Percentiles rank a stretch among this genome's conserved stretches.
These are phyloP conservation scores for Omphalotus guepiniiformis DNA, from an alignment of 768 basidiomycete species.

Conservation along the genomic window DNA sequence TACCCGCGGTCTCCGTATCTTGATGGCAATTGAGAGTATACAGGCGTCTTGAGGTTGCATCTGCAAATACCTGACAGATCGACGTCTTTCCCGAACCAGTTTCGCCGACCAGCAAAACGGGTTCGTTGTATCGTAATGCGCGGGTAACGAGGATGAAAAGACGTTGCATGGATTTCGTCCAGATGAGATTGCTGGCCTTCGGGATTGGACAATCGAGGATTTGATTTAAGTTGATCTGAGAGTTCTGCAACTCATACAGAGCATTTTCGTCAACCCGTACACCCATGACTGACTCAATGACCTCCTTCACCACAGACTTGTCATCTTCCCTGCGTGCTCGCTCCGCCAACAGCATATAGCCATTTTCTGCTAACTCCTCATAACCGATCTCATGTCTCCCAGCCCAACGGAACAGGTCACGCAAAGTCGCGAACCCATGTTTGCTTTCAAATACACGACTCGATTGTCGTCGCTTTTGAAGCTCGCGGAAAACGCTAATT, in stretches of 20 bases:
- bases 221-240: conserved; percentile 32
- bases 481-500: conserved; percentile 86
- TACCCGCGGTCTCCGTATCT: conserved; percentile 96
- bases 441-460: conserved; percentile 96
- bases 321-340: conserved; percentile 83
- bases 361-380: conserved; percentile 91
- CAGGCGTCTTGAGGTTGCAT: conserved; percentile 55
- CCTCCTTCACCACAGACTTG: conserved; percentile 84
- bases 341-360: conserved; percentile 96
- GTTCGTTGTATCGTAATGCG: conserved; percentile 89
- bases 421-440: conserved; percentile 92
- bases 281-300: conserved; percentile 86
- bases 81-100: conserved; percentile 98
- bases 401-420: conserved; percentile 98
- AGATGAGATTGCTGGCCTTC: conserved; percentile 56
- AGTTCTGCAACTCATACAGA: conserved; percentile 58
- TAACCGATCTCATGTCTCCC: conserved; percentile 84
- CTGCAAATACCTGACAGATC: conserved; percentile 86
- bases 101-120: conserved; percentile 92
- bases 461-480: conserved; percentile 88
- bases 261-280: conserved; percentile 71
- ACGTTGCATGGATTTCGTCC: conserved; percentile 92
- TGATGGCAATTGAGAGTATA: conserved; percentile 91
- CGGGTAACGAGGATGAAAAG: conserved; percentile 79
- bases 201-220: conserved; percentile 58